Conservation (phyloP, 2,329 filamentous ascomycete genomes). For the Fonsecaea nubica region DNA sequence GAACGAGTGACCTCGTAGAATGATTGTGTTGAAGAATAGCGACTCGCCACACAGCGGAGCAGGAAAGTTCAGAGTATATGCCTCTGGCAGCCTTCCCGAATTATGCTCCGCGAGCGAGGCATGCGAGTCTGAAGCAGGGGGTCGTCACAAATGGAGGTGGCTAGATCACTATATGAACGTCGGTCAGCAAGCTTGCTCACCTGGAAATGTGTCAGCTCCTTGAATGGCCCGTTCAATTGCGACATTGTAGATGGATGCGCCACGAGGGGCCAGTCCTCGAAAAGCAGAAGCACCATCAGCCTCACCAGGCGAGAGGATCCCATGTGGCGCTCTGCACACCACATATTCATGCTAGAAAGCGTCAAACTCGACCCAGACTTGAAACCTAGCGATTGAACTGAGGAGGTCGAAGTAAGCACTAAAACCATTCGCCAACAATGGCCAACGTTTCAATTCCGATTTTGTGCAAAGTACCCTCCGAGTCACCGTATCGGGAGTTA, state of each 20-base stretch:
- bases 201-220: constrained; percentile 4
- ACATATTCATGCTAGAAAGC: neutral
- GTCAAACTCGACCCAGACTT: neutral
- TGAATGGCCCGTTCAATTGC: constrained; percentile 7
- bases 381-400: neutral
- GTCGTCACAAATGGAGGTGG: neutral
- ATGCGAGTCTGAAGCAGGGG: constrained; percentile 1
- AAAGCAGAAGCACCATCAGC: constrained; percentile 7
- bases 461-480: neutral
- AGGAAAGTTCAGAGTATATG: constrained; percentile 16
- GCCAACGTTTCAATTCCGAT: neutral
- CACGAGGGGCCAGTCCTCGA: neutral
- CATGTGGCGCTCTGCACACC: neutral
- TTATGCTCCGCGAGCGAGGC: neutral
- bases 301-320: neutral
- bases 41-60: neutral
- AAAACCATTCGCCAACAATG: neutral
- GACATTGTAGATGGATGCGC: constrained; percentile 6
- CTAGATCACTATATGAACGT: constrained; percentile 2
- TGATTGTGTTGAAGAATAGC: neutral
- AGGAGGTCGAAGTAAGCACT: constrained; percentile 7
- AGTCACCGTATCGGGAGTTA: neutral
- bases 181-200: neutral
- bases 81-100: neutral
- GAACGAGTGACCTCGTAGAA: constrained; percentile 3